Conservation (phyloP, 305 asterid species). For the Rubia balearica region DNA sequence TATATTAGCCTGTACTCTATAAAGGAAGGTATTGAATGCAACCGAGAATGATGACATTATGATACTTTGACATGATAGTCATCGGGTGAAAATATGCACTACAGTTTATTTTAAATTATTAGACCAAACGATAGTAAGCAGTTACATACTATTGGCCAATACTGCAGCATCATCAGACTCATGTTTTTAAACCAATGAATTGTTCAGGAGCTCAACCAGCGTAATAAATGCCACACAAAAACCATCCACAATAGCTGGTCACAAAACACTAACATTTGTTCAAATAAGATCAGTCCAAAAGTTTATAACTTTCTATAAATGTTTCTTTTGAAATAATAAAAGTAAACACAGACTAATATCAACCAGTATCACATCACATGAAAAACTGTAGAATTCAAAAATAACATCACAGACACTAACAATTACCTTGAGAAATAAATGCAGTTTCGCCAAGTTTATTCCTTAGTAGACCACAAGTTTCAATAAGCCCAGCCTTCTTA, state of each 20-base stretch:
- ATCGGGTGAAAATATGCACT: not conserved
- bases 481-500: conserved; percentile 84
- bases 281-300: not conserved
- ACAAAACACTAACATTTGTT: not conserved
- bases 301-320: not conserved
- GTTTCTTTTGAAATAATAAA: not conserved
- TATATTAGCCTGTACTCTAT: not conserved
- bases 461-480: conserved; percentile 56
- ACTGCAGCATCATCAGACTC: not conserved
- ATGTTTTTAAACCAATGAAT: not conserved
- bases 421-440: conserved; percentile 68
- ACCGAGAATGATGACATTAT: not conserved
- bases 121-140: not conserved
- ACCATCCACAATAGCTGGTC: not conserved
- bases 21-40: not conserved
- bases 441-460: conserved; percentile 73
- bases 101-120: not conserved
- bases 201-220: not conserved
- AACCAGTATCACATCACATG: not conserved
- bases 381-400: not conserved
- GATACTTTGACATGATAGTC: not conserved
- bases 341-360: not conserved
- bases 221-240: not conserved
- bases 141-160: not conserved
- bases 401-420: not conserved